A percentile compares a stretch with the other conserved stretches of the same genome.
Evolutionary conservation across 352 stramenopile genomes (phyloP).

Genomic region (Phytophthora citricola): DNA sequence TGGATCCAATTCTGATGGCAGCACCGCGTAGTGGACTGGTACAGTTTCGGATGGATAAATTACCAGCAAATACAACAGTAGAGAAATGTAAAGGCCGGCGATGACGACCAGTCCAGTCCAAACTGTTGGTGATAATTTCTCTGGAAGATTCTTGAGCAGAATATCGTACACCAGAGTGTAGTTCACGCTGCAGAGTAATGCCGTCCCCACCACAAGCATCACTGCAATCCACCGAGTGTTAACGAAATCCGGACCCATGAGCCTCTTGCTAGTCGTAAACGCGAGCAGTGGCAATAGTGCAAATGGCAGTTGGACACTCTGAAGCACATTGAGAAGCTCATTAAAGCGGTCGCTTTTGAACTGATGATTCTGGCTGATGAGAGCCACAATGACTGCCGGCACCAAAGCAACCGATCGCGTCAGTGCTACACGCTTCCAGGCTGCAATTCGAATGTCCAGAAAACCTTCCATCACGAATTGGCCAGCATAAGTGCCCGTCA

Average conservation of each 20-base stretch:
- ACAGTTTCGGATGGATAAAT: constrained; percentile 48
- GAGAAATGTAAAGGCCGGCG: constrained; percentile 40
- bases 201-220: constrained; percentile 47
- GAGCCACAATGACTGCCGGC: constrained; percentile 76
- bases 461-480: constrained; percentile 97
- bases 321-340: constrained; percentile 87
- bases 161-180: constrained; percentile 70
- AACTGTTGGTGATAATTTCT: constrained; percentile 32
- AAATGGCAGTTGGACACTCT: constrained; percentile 90
- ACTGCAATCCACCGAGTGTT: constrained; percentile 42
- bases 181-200: constrained; percentile 66
- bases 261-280: constrained; percentile 61
- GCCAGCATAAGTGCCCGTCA: constrained; percentile 94
- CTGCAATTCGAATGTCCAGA: constrained; percentile 79
- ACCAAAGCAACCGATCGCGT: constrained; percentile 88
- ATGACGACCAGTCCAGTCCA: constrained; percentile 24
- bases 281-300: constrained; percentile 82
- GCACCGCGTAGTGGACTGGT: constrained; percentile 1
- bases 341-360: constrained; percentile 76
- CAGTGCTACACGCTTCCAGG: constrained; percentile 86
- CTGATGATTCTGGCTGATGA: constrained; percentile 56
- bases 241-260: constrained; percentile 75
- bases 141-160: constrained; percentile 42
- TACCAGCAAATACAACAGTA: constrained; percentile 68
- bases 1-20: not conserved